Evolutionary conservation across 768 basidiomycete genomes (phyloP).

Genomic region (Tricholoma flavovirens): DNA sequence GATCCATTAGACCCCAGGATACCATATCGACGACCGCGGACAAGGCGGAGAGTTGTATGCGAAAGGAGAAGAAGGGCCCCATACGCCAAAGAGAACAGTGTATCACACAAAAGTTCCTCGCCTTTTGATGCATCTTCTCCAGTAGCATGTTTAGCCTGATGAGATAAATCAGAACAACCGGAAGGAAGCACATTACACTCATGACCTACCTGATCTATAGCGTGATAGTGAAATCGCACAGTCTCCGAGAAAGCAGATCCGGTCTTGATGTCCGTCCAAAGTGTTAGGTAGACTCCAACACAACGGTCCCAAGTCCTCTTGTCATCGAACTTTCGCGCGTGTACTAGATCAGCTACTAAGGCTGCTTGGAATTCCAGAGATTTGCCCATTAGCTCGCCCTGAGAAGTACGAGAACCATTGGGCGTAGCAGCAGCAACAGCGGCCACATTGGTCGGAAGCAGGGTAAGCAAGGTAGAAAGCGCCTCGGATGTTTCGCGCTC

Average conservation of each 20-base stretch:
- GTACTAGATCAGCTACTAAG: slow-evolving; percentile 72
- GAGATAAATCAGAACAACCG: slow-evolving; percentile 4
- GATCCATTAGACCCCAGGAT: slow-evolving; percentile 95
- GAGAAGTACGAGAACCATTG: slow-evolving; percentile 28
- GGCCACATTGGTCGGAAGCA: slow-evolving; percentile 48
- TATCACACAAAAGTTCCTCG: slow-evolving; percentile 86
- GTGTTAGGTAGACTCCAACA: slow-evolving; percentile 61
- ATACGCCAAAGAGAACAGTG: slow-evolving; percentile 92
- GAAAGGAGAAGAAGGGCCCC: slow-evolving; percentile 92
- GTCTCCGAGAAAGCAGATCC: slow-evolving; percentile 51
- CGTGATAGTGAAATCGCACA: slow-evolving; percentile 67
- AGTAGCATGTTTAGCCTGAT: slow-evolving; percentile 54
- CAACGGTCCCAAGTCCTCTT: slow-evolving; percentile 59
- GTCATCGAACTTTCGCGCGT: slow-evolving; percentile 51
- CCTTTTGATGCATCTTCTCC: slow-evolving; percentile 48
- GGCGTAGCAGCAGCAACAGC: slow-evolving; percentile 21
- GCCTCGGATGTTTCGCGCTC: slow-evolving; percentile 55
- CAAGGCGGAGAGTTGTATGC: slow-evolving; percentile 84
- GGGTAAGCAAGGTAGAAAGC: slow-evolving; percentile 49
- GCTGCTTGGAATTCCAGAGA: slow-evolving; percentile 69
- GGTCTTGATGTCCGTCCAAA: slow-evolving; percentile 60
- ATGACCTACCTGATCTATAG: slow-evolving; percentile 70
- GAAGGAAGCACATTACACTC: slow-evolving; percentile 11
- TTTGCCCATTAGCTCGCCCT: slow-evolving; percentile 50
- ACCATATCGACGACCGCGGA: slow-evolving; percentile 90